These are phyloP conservation scores for Rhodotorula mucilaginosa DNA, from an alignment of 1,284 basidiomycete species.

Conservation along the genomic window DNA sequence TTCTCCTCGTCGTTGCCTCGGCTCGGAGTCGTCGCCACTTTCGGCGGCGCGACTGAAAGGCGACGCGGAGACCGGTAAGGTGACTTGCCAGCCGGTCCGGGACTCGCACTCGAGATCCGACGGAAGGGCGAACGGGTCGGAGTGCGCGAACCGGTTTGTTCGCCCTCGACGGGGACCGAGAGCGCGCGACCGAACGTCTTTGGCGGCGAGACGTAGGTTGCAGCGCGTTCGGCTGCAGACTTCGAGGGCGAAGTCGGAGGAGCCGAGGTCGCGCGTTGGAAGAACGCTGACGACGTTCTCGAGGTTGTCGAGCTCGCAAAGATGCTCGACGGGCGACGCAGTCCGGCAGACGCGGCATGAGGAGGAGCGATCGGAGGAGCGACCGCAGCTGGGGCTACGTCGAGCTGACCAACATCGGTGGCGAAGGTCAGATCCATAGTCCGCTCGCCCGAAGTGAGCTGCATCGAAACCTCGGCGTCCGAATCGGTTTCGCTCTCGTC, in stretches of 20 bases:
- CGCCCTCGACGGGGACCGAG: slow-evolving; percentile 2
- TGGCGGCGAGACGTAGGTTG: background rate
- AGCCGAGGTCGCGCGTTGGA: slow-evolving; percentile 2
- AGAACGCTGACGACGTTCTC: background rate
- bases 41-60: slow-evolving; percentile 4
- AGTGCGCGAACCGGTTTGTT: background rate
- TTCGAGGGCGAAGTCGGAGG: slow-evolving; percentile 9
- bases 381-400: background rate
- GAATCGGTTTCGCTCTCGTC: slow-evolving; percentile 24
- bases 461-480: slow-evolving; percentile 33
- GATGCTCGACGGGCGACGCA: background rate
- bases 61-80: slow-evolving; percentile 23
- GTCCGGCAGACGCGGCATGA: background rate
- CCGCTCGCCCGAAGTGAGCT: slow-evolving; percentile 18
- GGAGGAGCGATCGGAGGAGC: slow-evolving; percentile 10
- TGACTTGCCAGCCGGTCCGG: background rate
- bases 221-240: slow-evolving; percentile 2
- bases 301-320: background rate
- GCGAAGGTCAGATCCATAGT: slow-evolving; percentile 20
- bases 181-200: background rate
- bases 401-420: background rate
- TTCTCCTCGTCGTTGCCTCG: background rate
- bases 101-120: slow-evolving; percentile 1
- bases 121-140: slow-evolving; percentile 17
- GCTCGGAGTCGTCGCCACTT: background rate